These are phyloP conservation scores for Amphicarpaea edgeworthii DNA, from an alignment of 306 rosid genomes.

Conservation along the genomic window DNA sequence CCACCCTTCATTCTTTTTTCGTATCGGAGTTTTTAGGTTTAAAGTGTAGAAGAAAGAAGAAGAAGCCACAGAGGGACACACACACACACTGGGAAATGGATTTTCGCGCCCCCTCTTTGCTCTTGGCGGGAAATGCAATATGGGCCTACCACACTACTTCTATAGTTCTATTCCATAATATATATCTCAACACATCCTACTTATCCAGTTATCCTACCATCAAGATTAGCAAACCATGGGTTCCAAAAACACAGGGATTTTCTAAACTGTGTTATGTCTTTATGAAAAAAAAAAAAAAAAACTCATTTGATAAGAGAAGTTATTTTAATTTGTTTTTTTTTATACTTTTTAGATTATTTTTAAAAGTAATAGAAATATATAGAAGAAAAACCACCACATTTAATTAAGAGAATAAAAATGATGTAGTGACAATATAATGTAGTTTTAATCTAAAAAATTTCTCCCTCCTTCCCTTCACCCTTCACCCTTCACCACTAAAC, in stretches of 20 bases:
- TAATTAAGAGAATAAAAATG: no score
- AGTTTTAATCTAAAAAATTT: no score
- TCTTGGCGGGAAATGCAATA: slow-evolving; percentile 52
- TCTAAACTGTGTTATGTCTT: background rate
- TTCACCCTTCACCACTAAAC: no score
- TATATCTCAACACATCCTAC: background rate
- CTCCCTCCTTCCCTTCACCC: no score
- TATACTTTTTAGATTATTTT: no score
- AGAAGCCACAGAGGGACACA: background rate
- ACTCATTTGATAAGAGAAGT: no score
- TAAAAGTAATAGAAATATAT: no score
- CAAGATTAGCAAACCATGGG: background rate
- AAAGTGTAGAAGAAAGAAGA: background rate
- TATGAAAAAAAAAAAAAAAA: no score
- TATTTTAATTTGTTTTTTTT: no score
- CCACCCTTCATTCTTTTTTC: slow-evolving; percentile 74
- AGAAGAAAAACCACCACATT: no score
- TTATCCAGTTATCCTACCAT: background rate
- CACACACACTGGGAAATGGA: background rate
- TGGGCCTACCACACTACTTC: background rate
- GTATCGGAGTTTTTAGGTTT: slow-evolving; percentile 22
- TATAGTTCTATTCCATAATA: no score
- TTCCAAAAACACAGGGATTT: background rate
- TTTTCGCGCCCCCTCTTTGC: slow-evolving; percentile 42
- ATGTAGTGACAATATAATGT: no score